Evolutionary conservation across 1,139 yeast species (phyloP).

Genomic region (Fermentozyma sake): DNA sequence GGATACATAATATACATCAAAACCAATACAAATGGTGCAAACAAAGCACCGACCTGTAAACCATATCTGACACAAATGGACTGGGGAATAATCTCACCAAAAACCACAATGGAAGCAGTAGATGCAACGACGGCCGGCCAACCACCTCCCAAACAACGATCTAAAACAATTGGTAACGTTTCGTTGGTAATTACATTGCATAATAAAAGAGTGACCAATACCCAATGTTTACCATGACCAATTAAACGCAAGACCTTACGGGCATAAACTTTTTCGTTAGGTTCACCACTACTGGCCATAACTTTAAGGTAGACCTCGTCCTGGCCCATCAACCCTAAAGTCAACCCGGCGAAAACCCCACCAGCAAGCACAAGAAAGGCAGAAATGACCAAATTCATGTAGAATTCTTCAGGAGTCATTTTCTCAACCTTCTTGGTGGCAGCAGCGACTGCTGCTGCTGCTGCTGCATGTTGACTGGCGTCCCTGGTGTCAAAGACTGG

Average conservation of each 20-base stretch:
- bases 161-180: conserved; percentile 89
- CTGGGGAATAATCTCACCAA: conserved; percentile 97
- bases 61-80: conserved; percentile 91
- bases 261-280: conserved; percentile 66
- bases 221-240: conserved; percentile 93
- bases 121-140: conserved; percentile 95
- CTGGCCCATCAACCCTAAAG: conserved; percentile 95
- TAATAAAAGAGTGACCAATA: conserved; percentile 81
- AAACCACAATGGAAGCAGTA: conserved; percentile 86
- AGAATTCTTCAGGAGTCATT: conserved; percentile 43
- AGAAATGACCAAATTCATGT: conserved; percentile 55
- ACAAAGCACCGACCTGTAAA: conserved; percentile 82
- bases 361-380: conserved; percentile 75
- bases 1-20: conserved; percentile 93
- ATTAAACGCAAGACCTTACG: conserved; percentile 66
- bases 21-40: conserved; percentile 79
- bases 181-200: conserved; percentile 93
- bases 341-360: conserved; percentile 94
- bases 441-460: conserved; percentile 1
- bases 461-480: conserved; percentile 1
- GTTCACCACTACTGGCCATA: conserved; percentile 55
- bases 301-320: conserved; percentile 87
- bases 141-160: conserved; percentile 92
- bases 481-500: conserved; percentile 8
- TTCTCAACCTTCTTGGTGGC: conserved; percentile 3